Percentiles rank a stretch among this genome's conserved stretches.
phyloP scores from a whole-genome alignment of 2,329 filamentous ascomycete genomes.

The Fusarium haematococcum region DNA sequence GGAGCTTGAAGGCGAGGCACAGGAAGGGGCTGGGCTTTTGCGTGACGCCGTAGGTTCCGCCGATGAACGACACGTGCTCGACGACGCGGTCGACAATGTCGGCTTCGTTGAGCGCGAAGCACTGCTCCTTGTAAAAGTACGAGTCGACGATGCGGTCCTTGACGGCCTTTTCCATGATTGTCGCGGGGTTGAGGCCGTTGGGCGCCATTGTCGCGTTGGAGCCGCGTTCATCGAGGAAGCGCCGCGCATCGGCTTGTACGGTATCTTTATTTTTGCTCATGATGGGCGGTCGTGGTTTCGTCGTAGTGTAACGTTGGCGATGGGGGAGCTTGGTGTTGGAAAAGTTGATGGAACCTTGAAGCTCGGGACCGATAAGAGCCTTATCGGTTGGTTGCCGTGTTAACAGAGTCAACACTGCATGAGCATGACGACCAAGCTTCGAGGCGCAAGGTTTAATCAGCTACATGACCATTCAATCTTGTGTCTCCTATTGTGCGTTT shows the following conservation, averaged over 20 bases:
- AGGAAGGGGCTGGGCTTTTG: slow-evolving; percentile 94
- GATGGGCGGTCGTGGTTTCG: slow-evolving; percentile 13
- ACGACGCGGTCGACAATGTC: slow-evolving; percentile 90
- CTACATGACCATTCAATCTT: background rate
- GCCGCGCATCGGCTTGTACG: slow-evolving; percentile 83
- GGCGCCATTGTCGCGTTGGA: slow-evolving; percentile 80
- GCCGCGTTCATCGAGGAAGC: slow-evolving; percentile 91
- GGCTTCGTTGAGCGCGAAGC: slow-evolving; percentile 90
- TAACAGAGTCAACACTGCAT: slow-evolving; percentile 48
- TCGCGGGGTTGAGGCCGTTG: slow-evolving; percentile 92
- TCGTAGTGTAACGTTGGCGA: slow-evolving; percentile 10
- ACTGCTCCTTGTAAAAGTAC: slow-evolving; percentile 99
- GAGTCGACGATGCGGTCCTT: slow-evolving; percentile 94
- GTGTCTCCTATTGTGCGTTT: background rate
- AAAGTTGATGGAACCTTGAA: slow-evolving; percentile 31
- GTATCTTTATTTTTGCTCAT: slow-evolving; percentile 58
- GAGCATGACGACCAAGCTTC: slow-evolving; percentile 31
- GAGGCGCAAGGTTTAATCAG: background rate
- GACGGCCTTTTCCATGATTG: slow-evolving; percentile 94
- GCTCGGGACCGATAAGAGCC: slow-evolving; percentile 21
- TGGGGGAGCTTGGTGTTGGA: slow-evolving; percentile 29
- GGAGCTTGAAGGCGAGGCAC: slow-evolving; percentile 92
- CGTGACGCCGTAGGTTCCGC: slow-evolving; percentile 85
- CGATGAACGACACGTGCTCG: slow-evolving; percentile 83
- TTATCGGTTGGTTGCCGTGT: slow-evolving; percentile 54